Conservation (phyloP, 1,139 yeast species). For the Blastobotrys apis region DNA sequence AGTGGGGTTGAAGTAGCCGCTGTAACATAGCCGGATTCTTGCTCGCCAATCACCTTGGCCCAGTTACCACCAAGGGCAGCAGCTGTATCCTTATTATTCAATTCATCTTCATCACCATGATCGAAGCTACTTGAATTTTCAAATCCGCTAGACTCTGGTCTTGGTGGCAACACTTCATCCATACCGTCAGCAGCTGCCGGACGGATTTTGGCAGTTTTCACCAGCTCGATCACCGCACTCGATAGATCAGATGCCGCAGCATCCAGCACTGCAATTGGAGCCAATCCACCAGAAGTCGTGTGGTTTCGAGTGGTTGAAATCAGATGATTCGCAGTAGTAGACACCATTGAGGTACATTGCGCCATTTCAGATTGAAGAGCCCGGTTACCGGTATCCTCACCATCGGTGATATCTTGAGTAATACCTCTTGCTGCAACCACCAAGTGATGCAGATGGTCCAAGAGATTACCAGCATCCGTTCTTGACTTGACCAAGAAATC, state of each 20-base stretch:
- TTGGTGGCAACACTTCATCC: slow-evolving; percentile 10
- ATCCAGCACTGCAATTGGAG: slow-evolving; percentile 72
- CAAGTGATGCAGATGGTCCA: slow-evolving; percentile 34
- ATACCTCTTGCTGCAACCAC: slow-evolving; percentile 37
- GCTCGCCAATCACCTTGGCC: not conserved
- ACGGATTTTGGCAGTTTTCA: slow-evolving; percentile 51
- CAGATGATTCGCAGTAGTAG: slow-evolving; percentile 70
- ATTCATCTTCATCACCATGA: not conserved
- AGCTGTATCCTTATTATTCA: not conserved
- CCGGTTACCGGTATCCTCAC: slow-evolving; percentile 17
- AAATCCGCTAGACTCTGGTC: slow-evolving; percentile 13
- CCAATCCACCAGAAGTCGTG: slow-evolving; percentile 55
- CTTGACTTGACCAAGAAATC: slow-evolving; percentile 33
- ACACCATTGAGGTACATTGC: slow-evolving; percentile 40
- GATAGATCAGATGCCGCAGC: slow-evolving; percentile 75
- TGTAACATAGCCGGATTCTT: not conserved
- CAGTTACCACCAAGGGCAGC: not conserved
- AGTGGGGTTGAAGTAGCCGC: slow-evolving; percentile 1
- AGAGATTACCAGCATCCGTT: slow-evolving; percentile 23
- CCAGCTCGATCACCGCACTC: slow-evolving; percentile 67
- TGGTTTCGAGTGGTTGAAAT: slow-evolving; percentile 77
- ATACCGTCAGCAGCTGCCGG: slow-evolving; percentile 15
- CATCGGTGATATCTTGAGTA: slow-evolving; percentile 39
- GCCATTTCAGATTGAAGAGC: slow-evolving; percentile 29
- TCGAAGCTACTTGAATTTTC: not conserved